Evolutionary conservation across 1,284 basidiomycete genomes (phyloP), one percentile per base, ranked within the genome.

Genomic region (Heterobasidion parviporum): DNA sequence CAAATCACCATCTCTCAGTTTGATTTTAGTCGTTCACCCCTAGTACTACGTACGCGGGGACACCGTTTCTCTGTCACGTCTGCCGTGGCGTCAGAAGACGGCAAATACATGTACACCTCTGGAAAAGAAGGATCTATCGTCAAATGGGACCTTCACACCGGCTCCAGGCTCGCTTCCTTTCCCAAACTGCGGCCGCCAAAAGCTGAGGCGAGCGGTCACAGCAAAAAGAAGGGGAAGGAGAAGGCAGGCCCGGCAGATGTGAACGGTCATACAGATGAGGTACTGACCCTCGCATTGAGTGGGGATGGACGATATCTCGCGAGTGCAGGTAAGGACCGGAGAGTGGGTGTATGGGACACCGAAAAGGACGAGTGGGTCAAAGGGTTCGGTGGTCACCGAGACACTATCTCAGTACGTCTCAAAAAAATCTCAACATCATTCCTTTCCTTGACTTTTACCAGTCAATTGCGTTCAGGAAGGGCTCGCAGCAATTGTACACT

Each of bases 111-210:
- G 12, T 95, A 86, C 70, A 89, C 89, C 0, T 76, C 91, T 0
- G 87, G 88, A 6, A 98, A 97, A 68, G 90, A 94, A 62, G 94
- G 93, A 2, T 76, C 78, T 9, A 89, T 97, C 65, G 78, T 87
- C 56, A 88, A 91, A 67, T 94, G 90, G 83, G 80, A 90, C 62
- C 73, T 95, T 32, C 68, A 69, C 7, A 80, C 79, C 0, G 88
- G 83, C 38, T 79, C 77, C 64, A 82, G 80, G 61, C 61, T 80
- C 0, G 71, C 73, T 6, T 79, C 79, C 0, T 82, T 85, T 62
- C 75, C 81, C 64, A 90, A 90, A 68, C 63, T 76, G 12, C 79
- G 80, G 6, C 70, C 74, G 2, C 65, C 68, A 12, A 73, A 78
- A 3, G 65, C 69, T 10, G 72, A 78, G 60, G 77, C 78, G 48